Conservation (phyloP, 2,329 filamentous ascomycete species). For the Mariannaea elegans region DNA sequence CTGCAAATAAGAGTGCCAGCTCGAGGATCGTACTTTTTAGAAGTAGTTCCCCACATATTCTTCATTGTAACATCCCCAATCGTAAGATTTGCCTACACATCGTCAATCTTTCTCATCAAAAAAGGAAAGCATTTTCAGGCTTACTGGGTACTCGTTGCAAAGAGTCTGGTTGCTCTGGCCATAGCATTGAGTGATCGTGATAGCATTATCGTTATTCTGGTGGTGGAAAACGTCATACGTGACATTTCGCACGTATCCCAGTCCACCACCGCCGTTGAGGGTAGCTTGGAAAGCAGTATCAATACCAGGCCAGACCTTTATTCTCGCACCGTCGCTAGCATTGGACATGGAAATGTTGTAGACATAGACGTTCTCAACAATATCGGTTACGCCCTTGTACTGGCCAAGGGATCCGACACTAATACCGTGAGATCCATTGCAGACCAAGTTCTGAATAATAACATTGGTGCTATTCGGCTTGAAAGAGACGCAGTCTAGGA, state of each 20-base stretch:
- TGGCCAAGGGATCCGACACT: constrained; percentile 77
- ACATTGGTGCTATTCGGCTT: constrained; percentile 78
- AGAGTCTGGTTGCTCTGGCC: constrained; percentile 40
- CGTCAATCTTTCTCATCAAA: too few relatives aligned
- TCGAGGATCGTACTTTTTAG: constrained; percentile 40
- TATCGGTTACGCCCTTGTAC: constrained; percentile 69
- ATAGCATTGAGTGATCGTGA: constrained; percentile 43
- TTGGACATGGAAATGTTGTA: constrained; percentile 68
- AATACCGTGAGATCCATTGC: constrained; percentile 77
- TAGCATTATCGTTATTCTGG: constrained; percentile 64
- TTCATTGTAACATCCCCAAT: constrained; percentile 40
- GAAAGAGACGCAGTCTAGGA: constrained; percentile 73
- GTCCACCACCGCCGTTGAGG: constrained; percentile 65
- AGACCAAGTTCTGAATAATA: constrained; percentile 71
- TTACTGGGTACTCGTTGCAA: constrained; percentile 37
- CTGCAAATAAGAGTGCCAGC: constrained; percentile 44
- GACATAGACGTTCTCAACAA: constrained; percentile 74
- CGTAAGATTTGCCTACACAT: constrained; percentile 39
- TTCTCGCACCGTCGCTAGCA: constrained; percentile 71
- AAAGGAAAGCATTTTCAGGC: too few relatives aligned
- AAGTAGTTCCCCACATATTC: constrained; percentile 43
- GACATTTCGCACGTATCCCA: constrained; percentile 68
- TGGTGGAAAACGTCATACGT: constrained; percentile 71
- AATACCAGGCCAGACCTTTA: constrained; percentile 76
- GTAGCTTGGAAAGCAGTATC: constrained; percentile 50